phyloP scores from a whole-genome alignment of 2,329 filamentous ascomycete genomes.

The Exophiala viscosa region DNA sequence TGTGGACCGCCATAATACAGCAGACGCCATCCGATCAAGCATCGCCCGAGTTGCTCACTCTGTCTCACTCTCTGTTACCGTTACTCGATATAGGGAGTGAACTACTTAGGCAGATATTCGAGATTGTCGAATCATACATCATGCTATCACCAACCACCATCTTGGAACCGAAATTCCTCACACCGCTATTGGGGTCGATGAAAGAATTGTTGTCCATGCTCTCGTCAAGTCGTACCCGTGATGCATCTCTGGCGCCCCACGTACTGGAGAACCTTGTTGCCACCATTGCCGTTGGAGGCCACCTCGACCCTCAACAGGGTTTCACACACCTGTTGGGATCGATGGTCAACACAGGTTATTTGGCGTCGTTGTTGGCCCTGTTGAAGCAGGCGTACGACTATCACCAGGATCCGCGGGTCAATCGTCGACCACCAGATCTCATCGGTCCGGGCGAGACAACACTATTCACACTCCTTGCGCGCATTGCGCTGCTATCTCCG shows the following conservation, averaged over 20 bases:
- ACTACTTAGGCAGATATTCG: slow-evolving; percentile 59
- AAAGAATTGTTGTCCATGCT: slow-evolving; percentile 26
- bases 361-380: slow-evolving; percentile 52
- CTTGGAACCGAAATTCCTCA: slow-evolving; percentile 40
- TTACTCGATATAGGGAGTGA: slow-evolving; percentile 65
- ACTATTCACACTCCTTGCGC: slow-evolving; percentile 78
- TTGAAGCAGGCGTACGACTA: slow-evolving; percentile 67
- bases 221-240: slow-evolving; percentile 26
- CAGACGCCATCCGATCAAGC: slow-evolving; percentile 60
- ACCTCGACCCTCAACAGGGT: slow-evolving; percentile 37
- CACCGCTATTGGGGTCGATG: slow-evolving; percentile 38
- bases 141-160: slow-evolving; percentile 55
- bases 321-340: slow-evolving; percentile 56
- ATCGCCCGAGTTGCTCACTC: slow-evolving; percentile 57
- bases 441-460: slow-evolving; percentile 75
- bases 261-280: slow-evolving; percentile 39
- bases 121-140: slow-evolving; percentile 67
- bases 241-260: slow-evolving; percentile 37
- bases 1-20: slow-evolving; percentile 74
- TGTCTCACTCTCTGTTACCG: slow-evolving; percentile 62
- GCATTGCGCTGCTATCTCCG: slow-evolving; percentile 71
- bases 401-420: slow-evolving; percentile 77
- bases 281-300: slow-evolving; percentile 20
- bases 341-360: slow-evolving; percentile 25
- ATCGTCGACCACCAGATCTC: slow-evolving; percentile 64